Conservation (phyloP, 768 basidiomycete genomes). For the Multifurca ochricompacta region DNA sequence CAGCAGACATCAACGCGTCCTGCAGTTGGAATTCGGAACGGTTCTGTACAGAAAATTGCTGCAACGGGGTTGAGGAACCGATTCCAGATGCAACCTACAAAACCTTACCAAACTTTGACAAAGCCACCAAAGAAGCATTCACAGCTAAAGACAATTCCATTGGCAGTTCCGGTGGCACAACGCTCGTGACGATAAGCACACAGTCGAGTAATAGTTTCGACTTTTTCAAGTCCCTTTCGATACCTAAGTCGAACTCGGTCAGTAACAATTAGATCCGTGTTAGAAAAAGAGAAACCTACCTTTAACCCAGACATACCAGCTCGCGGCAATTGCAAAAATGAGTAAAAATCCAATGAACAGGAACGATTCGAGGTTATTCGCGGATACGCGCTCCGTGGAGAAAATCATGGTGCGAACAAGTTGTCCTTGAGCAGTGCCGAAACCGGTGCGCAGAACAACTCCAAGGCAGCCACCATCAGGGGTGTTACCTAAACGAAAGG, state of each 20-base stretch:
- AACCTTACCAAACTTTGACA: constrained; percentile 81
- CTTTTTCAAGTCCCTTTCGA: constrained; percentile 89
- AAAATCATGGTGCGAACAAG: constrained; percentile 99
- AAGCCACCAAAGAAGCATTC: constrained; percentile 86
- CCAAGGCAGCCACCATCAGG: constrained; percentile 93
- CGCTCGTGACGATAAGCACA: constrained; percentile 92
- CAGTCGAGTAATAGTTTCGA: constrained; percentile 93
- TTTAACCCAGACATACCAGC: constrained; percentile 97
- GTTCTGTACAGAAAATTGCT: constrained; percentile 99
- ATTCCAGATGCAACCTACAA: not conserved
- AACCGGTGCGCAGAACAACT: constrained; percentile 89
- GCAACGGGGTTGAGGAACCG: not conserved
- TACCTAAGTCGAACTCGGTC: constrained; percentile 40
- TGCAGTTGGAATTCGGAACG: constrained; percentile 94
- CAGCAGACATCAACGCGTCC: constrained; percentile 97
- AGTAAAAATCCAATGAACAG: constrained; percentile 97
- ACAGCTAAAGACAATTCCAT: constrained; percentile 98
- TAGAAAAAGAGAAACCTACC: constrained; percentile 41
- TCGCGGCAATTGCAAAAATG: constrained; percentile 95
- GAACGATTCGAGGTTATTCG: constrained; percentile 94
- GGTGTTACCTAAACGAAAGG: constrained; percentile 41
- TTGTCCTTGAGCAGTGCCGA: constrained; percentile 96
- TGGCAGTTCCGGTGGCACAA: constrained; percentile 94
- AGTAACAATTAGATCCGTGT: not conserved
- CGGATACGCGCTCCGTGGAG: constrained; percentile 92